Evolutionary conservation across 1,284 basidiomycete species (phyloP), one percentile per base, ranked within the genome.

Genomic region (Austroboletus niveus): DNA sequence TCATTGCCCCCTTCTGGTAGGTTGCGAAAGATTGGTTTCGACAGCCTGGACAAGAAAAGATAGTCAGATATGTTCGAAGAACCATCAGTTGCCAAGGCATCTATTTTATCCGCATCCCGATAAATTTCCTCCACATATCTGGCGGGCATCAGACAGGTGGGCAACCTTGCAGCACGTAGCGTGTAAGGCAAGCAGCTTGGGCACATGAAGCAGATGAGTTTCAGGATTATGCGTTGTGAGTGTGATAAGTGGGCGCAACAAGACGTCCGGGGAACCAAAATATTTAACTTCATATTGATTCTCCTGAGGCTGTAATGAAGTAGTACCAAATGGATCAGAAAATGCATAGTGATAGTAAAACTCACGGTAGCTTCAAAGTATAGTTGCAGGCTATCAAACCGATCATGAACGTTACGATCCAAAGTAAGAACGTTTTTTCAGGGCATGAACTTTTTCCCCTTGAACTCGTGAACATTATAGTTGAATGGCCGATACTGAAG

Each of bases 111-210:
- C 22, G 22, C 22, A 24, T 24, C 22, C 22, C 5, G 22, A 24
- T 24, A 24, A 24, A 5, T 5, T 24, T 24, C 22, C 22, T 24
- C 22, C 5, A 24, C 4, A 24, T 24, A 24, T 24, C 5, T 24
- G 3, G 22, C 22, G 5, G 17, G 98, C 22, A 24, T 5, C 5
- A 24, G 22, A 24, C 22, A 24, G 22, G 22, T 24, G 22, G 5
- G 22, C 22, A 24, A 24, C 22, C 22, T 24, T 24, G 22, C 22
- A 24, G 22, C 22, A 24, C 22, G 22, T 24, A 24, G 22, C 22
- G 22, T 24, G 22, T 5, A 24, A 24, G 22, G 22, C 22, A 24
- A 56, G 54, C 27, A 52, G 30, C 14, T 52, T 36, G 5, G 2
- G 6, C 0, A 36, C 7, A 22, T 48, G 53, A 27, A 49, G n/a